Base-by-base conservation (phyloP, 108 stramenopile genomes). In the Conticribra guillardii region DNA sequence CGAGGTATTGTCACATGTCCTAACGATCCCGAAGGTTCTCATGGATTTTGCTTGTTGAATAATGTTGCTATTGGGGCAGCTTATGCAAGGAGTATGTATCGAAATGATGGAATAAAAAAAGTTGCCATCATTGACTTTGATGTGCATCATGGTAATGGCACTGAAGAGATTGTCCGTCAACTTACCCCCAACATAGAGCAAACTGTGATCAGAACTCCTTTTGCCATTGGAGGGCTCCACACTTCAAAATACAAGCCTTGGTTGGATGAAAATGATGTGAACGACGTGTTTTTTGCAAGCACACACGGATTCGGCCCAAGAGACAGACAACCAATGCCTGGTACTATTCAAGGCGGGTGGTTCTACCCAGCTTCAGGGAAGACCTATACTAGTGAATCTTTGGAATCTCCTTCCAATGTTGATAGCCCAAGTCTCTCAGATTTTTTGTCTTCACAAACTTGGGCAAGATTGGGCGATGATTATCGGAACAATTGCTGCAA, bases 31-130 rank as follows among this genome's bases (percentile, higher is more conserved):
- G 84, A 94, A 34, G 96, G 89, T 16, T 90, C 90, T 22, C 91
- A 92, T 79, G 99, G 99, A 1, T 99, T 99, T 76, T 99, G 98
- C 76, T 89, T 99, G 11, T 81, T 99, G 54, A 99, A 99, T 83
- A 98, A 99, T 74, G 96, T 99, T 55, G 97, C 97, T 21, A 94
- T 99, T 73, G 98, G 89, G 23, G 99, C 99, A 47, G 94, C 96
- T 5, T 97, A 99, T 78, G 99, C 98, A n/a, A 70, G 88, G 48
- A 86, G 81, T 37, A 89, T 96, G 87, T 93, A 93, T 64, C 74
- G 89, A 31, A 88, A 96, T 60, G 89, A 87, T 51, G 89, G 87
- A 2, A 92, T 93, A 52, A 79, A 79, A 60, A 91, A 91, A 72
- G 76, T 96, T 55, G 95, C 92, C 0, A 96, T 96, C 66, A 77